Base-by-base conservation (phyloP, 2,329 filamentous ascomycete genomes). In the Scedosporium apiospermum region DNA sequence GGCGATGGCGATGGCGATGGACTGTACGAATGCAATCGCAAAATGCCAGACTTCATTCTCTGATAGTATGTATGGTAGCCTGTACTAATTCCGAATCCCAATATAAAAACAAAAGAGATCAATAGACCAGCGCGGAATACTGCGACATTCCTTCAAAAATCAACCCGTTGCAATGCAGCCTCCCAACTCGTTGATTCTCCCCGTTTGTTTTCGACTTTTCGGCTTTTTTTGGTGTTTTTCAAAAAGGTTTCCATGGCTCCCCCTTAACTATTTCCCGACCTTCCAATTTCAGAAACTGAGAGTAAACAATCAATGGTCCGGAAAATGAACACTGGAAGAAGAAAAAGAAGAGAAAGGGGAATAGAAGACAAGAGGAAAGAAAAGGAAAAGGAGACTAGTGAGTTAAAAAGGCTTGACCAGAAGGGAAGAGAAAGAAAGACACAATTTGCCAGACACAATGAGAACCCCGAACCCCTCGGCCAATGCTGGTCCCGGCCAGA, bases 191-290 rank as follows among this genome's bases (percentile, higher is more conserved):
- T 49, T 14, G 21, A 49, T 49, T 18, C 44, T 38, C 44, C n/a
- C 21, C 14, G n/a, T 23, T 49, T 23, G 44, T 18, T 18, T 23
- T n/a, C 2, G 16, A 49, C 44, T n/a, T n/a, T 49, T 49, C 44
- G 16, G 44, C 44, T 49, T 49, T 49, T 49, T 49, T 49, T 49
- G 6, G n/a, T 34, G 26, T 27, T 62, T 62, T 62, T 38, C n/a
- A n/a, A 38, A 9, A 58, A 41, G 23, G 57, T 58, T 27, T 41
- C n/a, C 44, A 30, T 63, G 27, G 27, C 10, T 14, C 46, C 44
- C 58, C 21, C 16, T 42, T 44, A 49, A 46, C 42, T 44, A 58
- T 57, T 53, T 59, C 61, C 55, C 46, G 26, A 49, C 23, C 30
- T 18, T 21, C 61, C 26, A 57, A 38, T 44, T 23, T 30, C 38